These are phyloP conservation scores for Gossypium davidsonii DNA, from an alignment of 441 rosid genomes.

Conservation along the genomic window DNA sequence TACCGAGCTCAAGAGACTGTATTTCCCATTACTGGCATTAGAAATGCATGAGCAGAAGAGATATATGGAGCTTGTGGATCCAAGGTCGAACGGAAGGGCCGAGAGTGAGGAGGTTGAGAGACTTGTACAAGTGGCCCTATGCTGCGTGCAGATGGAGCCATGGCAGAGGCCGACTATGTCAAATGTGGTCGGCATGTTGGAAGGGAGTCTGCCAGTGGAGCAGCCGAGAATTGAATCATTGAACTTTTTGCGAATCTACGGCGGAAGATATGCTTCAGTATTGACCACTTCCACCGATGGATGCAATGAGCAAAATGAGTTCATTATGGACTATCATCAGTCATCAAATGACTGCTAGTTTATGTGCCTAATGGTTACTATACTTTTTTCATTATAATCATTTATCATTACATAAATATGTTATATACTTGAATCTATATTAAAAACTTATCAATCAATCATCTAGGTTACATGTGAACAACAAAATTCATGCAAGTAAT, in stretches of 20 bases:
- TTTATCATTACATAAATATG: not conserved
- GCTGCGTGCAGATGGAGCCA: constrained; percentile 73
- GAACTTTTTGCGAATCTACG: constrained; percentile 69
- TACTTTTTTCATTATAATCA: not conserved
- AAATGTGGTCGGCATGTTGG: constrained; percentile 66
- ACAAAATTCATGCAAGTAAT: not conserved
- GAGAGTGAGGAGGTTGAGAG: constrained; percentile 55
- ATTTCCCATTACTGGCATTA: constrained; percentile 69
- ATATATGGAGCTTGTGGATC: constrained; percentile 64
- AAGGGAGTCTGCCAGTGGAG: constrained; percentile 48
- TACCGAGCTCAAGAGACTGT: constrained; percentile 22
- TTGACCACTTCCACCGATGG: constrained; percentile 30
- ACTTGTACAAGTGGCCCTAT: constrained; percentile 58
- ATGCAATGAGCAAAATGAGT: constrained; percentile 27
- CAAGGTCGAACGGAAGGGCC: constrained; percentile 62
- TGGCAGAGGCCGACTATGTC: constrained; percentile 55
- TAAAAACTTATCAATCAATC: not conserved
- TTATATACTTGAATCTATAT: not conserved
- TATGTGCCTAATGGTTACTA: not conserved
- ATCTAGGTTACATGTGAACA: not conserved
- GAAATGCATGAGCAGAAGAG: constrained; percentile 83
- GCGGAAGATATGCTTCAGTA: constrained; percentile 60
- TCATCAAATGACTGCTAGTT: constrained; percentile 14
- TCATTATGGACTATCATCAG: constrained; percentile 20
- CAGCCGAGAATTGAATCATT: constrained; percentile 58